Evolutionary conservation across 495 filamentous ascomycete species (phyloP), one percentile per base, ranked within the genome.

Genomic region (Talaromyces thailandensis): DNA sequence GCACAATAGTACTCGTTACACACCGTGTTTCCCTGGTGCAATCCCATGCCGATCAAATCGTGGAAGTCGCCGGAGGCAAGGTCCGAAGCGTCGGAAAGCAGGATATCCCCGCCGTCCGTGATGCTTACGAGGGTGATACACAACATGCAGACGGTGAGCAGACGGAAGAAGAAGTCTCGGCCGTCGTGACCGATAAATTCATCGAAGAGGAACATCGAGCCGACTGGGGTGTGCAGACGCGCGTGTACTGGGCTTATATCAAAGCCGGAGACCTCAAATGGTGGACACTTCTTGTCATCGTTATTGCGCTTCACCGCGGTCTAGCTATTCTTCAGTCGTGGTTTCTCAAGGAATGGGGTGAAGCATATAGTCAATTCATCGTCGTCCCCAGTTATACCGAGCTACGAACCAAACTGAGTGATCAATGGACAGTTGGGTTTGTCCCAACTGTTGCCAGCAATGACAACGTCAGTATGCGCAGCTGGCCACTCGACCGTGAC

Each of bases 321-420:
- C 66, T 81, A 28, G 77, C 81, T 60, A 72, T 92, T 56, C 82
- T 73, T 26, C 82, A 89, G 65, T 83, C 81, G 14, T 95, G 89
- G 88, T 93, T 92, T 60, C 81, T 95, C 51, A 93, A 95, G 66
- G 80, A 82, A 65, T 95, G 91, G 91, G 89, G 88, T 53, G 90
- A 93, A 71, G 83, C 85, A 6, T 93, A 93, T 68, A 75, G 78
- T 56, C 63, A 74, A 58, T 65, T 62, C 32, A 29, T 65, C 28
- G 50, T 70, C 5, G 11, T 69, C 6, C 56, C 66, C 24, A 56
- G 53, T 11, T 59, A 64, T 9, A 58, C 63, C 6, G 40, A 31
- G 4, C 63, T 60, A 31, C 58, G 56, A 11, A 40, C 45, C 21
- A 62, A 56, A 3, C 4, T 24, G 43, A 50, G 21, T 21, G 59